Conservation (phyloP, 768 basidiomycete species). For the Tricholomella constricta region DNA sequence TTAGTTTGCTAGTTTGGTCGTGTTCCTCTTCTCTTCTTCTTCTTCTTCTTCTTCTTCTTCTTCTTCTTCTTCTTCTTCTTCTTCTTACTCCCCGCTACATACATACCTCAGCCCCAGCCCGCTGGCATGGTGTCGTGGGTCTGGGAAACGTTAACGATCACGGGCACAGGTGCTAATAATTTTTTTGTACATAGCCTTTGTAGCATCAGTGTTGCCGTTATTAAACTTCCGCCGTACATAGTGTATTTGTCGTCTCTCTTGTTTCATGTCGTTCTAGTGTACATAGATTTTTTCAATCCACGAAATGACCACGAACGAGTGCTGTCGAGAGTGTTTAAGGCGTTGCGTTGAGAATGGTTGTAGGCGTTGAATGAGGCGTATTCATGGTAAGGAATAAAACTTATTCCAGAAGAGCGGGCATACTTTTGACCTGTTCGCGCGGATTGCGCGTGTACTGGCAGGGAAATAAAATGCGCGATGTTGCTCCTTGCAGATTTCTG, state of each 20-base stretch:
- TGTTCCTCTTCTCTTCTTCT: neutral
- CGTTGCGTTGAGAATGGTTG: neutral
- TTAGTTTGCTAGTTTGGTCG: neutral
- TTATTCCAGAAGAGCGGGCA: too few species aligned
- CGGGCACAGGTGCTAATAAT: neutral
- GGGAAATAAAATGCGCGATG: too few species aligned
- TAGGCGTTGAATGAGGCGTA: too few species aligned
- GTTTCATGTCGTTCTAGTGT: neutral
- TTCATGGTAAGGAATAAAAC: too few species aligned
- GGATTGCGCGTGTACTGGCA: too few species aligned
- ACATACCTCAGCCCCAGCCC: neutral
- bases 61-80: neutral
- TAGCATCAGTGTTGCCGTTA: neutral
- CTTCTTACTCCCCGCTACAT: neutral
- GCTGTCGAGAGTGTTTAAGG: neutral
- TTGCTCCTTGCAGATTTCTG: too few species aligned
- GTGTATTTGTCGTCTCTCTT: neutral
- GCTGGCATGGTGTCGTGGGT: neutral
- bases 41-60: neutral
- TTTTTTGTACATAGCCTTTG: conserved; percentile 9
- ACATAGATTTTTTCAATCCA: conserved; percentile 3
- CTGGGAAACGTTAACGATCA: neutral
- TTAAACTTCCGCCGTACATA: neutral
- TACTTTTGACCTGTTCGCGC: too few species aligned
- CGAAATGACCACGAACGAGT: neutral